These are phyloP conservation scores for Clitopilus hobsonii DNA, from an alignment of 768 basidiomycete genomes.

Conservation along the genomic window DNA sequence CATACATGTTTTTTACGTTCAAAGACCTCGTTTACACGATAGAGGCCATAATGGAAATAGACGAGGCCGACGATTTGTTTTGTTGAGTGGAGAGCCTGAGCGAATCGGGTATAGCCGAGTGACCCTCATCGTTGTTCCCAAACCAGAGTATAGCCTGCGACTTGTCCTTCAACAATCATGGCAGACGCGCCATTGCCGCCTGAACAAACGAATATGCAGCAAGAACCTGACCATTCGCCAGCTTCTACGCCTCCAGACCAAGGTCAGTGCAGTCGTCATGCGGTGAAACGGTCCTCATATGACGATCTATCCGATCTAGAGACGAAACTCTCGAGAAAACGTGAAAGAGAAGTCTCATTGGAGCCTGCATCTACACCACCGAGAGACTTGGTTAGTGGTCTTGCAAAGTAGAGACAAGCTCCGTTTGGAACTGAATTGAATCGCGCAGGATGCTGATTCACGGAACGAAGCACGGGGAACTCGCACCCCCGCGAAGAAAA, in stretches of 20 bases:
- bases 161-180: not conserved
- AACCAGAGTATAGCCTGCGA: constrained; percentile 1
- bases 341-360: constrained; percentile 73
- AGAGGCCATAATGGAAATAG: not conserved
- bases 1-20: constrained; percentile 6
- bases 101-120: not conserved
- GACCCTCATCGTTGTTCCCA: constrained; percentile 1
- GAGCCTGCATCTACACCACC: constrained; percentile 55
- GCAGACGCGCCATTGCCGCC: not conserved
- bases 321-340: constrained; percentile 57
- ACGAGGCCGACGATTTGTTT: too few species aligned
- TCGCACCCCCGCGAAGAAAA: constrained; percentile 73
- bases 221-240: not conserved
- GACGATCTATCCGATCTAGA: constrained; percentile 26
- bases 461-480: constrained; percentile 42
- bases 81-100: not conserved
- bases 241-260: constrained; percentile 1
- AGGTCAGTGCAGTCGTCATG: not conserved
- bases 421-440: not conserved
- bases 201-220: not conserved
- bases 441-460: constrained; percentile 36
- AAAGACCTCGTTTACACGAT: constrained; percentile 1
- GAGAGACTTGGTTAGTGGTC: not conserved
- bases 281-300: not conserved
- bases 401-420: constrained; percentile 1